phyloP scores from a whole-genome alignment of 306 rosid genomes.

The Boehmeria nivea region DNA sequence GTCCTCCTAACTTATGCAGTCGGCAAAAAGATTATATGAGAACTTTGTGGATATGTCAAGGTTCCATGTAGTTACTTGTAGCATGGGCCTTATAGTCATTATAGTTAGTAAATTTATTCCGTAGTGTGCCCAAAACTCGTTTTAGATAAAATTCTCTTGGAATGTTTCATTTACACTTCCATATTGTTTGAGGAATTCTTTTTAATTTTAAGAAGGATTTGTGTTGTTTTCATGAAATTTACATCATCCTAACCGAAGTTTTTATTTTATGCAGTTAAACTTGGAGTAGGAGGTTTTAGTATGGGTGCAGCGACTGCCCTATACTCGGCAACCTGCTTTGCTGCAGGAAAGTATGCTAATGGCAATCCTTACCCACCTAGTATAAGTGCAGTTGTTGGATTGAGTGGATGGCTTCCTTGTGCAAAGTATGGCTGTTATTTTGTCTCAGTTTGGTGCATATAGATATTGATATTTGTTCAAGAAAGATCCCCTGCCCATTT shows the following conservation, averaged over 20 bases:
- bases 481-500: neutral
- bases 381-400: constrained; percentile 76
- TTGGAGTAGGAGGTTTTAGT: constrained; percentile 97
- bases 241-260: constrained; percentile 10
- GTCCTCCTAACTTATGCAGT: too few species aligned
- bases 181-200: neutral
- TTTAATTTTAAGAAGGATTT: neutral
- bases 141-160: neutral
- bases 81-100: neutral
- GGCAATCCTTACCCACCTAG: constrained; percentile 65
- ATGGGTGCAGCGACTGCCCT: constrained; percentile 98
- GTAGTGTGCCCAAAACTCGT: neutral
- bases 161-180: neutral
- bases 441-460: neutral
- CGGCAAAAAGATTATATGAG: too few species aligned
- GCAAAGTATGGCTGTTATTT: constrained; percentile 50
- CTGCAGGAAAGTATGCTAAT: constrained; percentile 62
- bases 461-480: neutral
- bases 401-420: constrained; percentile 99
- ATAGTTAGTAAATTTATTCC: too few species aligned
- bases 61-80: neutral
- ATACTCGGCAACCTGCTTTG: constrained; percentile 72
- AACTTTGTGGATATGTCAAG: too few species aligned
- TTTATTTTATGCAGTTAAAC: constrained; percentile 54
- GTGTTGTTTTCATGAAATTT: neutral